A percentile compares a stretch with the other conserved stretches of the same genome.
Conservation (phyloP, 2,329 filamentous ascomycete genomes). For the Cladophialophora immunda region DNA sequence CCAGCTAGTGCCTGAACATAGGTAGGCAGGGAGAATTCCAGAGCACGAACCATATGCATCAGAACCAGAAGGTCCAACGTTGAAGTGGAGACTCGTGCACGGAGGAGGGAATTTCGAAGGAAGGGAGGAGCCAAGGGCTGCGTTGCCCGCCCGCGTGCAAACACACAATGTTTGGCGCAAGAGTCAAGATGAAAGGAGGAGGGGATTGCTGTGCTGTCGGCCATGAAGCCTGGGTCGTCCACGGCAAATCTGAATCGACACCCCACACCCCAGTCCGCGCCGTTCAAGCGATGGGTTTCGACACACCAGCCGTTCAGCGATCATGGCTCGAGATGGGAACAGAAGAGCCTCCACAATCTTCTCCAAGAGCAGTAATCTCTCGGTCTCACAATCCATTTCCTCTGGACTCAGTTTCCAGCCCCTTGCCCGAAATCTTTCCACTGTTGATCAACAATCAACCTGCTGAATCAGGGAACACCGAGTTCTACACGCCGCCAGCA, state of each 20-base stretch:
- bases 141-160: background rate
- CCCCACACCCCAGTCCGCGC: background rate
- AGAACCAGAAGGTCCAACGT: background rate
- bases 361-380: background rate
- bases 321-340: background rate
- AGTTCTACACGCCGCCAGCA: background rate
- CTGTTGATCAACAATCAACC: background rate
- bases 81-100: background rate
- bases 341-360: background rate
- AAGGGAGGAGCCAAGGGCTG: background rate
- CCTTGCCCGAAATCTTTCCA: background rate
- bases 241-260: background rate
- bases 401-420: background rate
- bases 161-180: background rate
- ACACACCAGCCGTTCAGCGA: background rate
- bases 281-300: too few relatives aligned
- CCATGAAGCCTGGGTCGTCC: background rate
- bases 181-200: background rate
- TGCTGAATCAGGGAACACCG: background rate
- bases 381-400: background rate
- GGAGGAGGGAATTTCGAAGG: background rate
- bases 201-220: background rate
- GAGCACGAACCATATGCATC: background rate
- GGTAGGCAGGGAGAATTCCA: too few relatives aligned
- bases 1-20: too few relatives aligned